A percentile compares a stretch with the other conserved stretches of the same genome.
Evolutionary conservation across 495 filamentous ascomycete genomes (phyloP).

Genomic region (Ascodesmis nigricans): DNA sequence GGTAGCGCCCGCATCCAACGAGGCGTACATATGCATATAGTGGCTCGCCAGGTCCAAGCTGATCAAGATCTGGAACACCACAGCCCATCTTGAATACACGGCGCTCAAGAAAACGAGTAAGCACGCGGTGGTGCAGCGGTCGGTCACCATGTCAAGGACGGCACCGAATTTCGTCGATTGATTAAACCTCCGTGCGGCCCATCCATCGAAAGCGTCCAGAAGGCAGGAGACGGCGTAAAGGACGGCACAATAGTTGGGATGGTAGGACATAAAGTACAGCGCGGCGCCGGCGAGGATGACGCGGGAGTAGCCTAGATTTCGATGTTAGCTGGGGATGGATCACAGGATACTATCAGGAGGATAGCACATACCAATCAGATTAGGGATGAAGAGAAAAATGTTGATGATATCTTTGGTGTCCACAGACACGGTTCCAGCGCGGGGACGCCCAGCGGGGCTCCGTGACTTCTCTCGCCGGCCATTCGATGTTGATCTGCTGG

Average conservation of each 20-base stretch:
- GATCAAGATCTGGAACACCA: constrained; percentile 85
- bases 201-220: constrained; percentile 81
- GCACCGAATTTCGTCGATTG: constrained; percentile 89
- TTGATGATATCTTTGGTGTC: constrained; percentile 36
- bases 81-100: constrained; percentile 76
- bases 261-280: constrained; percentile 95
- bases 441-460: no score
- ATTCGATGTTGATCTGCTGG: constrained; percentile 1
- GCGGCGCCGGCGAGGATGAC: constrained; percentile 77
- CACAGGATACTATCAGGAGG: constrained; percentile 1
- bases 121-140: constrained; percentile 86
- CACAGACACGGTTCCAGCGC: constrained; percentile 12
- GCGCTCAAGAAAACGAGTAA: constrained; percentile 80
- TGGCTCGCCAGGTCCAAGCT: constrained; percentile 81
- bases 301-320: constrained; percentile 51
- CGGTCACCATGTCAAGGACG: constrained; percentile 92
- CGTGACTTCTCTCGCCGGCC: no score
- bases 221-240: constrained; percentile 86
- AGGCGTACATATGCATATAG: constrained; percentile 86
- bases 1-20: constrained; percentile 18
- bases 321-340: neutral
- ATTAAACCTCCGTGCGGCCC: constrained; percentile 66
- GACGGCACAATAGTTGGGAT: constrained; percentile 77
- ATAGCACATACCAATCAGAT: constrained; percentile 55
- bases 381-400: constrained; percentile 87